A percentile compares a stretch with the other conserved stretches of the same genome.
These are phyloP conservation scores for Cyclocybe aegerita DNA, from an alignment of 768 basidiomycete species.

Conservation along the genomic window DNA sequence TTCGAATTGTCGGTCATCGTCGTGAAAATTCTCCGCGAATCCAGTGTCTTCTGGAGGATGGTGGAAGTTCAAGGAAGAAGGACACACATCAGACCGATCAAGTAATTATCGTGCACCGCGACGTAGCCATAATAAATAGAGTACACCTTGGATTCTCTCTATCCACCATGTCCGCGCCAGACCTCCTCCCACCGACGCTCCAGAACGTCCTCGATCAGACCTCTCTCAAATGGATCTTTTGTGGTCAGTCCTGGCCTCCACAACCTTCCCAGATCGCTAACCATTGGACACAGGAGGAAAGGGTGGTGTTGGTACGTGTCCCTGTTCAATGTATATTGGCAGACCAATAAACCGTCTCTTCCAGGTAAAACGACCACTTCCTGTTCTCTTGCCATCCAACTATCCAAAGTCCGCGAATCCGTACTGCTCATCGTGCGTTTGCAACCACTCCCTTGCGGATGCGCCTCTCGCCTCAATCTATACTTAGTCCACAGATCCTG, in stretches of 20 bases:
- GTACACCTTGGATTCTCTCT: constrained; percentile 11
- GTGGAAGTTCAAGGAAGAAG: constrained; percentile 10
- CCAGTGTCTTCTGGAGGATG: constrained; percentile 12
- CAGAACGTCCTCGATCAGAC: constrained; percentile 95
- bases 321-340: neutral
- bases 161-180: constrained; percentile 41
- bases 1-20: constrained; percentile 30
- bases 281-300: constrained; percentile 73
- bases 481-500: constrained; percentile 96
- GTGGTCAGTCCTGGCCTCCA: constrained; percentile 57
- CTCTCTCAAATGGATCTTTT: constrained; percentile 97
- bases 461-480: neutral
- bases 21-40: constrained; percentile 6
- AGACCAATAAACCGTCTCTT: constrained; percentile 6
- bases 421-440: constrained; percentile 89
- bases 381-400: constrained; percentile 95
- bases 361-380: constrained; percentile 97
- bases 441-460: neutral
- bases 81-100: constrained; percentile 10
- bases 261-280: constrained; percentile 4
- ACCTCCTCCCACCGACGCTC: constrained; percentile 77
- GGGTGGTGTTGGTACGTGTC: constrained; percentile 89
- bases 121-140: constrained; percentile 1
- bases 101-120: neutral
- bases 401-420: constrained; percentile 88